These are phyloP conservation scores for Glaciozyma martinii DNA, from an alignment of 768 basidiomycete genomes.

Conservation along the genomic window DNA sequence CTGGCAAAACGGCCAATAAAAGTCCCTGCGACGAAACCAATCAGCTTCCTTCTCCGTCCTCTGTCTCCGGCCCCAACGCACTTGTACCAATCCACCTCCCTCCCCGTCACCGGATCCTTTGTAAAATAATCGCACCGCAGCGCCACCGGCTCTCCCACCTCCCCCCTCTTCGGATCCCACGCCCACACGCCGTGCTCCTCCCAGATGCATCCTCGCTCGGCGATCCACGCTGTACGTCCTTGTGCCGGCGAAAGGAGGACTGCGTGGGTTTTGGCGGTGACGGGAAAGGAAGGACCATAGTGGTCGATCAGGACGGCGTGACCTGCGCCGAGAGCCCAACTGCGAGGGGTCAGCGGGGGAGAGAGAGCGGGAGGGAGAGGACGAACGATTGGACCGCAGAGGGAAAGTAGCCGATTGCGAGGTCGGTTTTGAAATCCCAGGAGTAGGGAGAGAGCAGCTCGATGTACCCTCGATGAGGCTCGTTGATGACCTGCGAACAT, in stretches of 20 bases:
- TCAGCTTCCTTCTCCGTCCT: neutral
- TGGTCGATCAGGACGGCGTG: conserved; percentile 66
- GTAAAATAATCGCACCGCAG: conserved; percentile 77
- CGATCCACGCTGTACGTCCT: conserved; percentile 56
- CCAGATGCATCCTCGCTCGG: conserved; percentile 64
- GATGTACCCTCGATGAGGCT: conserved; percentile 74
- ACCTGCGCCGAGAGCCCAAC: conserved; percentile 86
- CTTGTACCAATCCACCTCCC: conserved; percentile 75
- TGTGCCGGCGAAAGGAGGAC: neutral
- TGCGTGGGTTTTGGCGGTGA: conserved; percentile 45
- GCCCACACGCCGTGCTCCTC: conserved; percentile 90
- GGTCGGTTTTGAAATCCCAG: conserved; percentile 90
- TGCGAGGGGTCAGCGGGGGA: conserved; percentile 70
- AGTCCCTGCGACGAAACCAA: conserved; percentile 44
- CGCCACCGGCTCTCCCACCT: conserved; percentile 60
- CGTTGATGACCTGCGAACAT: conserved; percentile 32
- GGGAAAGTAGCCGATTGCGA: conserved; percentile 58
- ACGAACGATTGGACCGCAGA: conserved; percentile 54
- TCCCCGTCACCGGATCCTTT: conserved; percentile 56
- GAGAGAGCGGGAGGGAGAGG: neutral
- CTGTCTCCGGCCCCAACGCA: conserved; percentile 2
- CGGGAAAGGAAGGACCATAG: conserved; percentile 79
- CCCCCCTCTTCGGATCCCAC: conserved; percentile 59
- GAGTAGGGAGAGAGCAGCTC: conserved; percentile 67
- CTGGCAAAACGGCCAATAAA: conserved; percentile 66